A percentile compares a stretch with the other conserved stretches of the same genome.
Evolutionary conservation across 1,284 basidiomycete genomes (phyloP).

Genomic region (Trametes sp.): DNA sequence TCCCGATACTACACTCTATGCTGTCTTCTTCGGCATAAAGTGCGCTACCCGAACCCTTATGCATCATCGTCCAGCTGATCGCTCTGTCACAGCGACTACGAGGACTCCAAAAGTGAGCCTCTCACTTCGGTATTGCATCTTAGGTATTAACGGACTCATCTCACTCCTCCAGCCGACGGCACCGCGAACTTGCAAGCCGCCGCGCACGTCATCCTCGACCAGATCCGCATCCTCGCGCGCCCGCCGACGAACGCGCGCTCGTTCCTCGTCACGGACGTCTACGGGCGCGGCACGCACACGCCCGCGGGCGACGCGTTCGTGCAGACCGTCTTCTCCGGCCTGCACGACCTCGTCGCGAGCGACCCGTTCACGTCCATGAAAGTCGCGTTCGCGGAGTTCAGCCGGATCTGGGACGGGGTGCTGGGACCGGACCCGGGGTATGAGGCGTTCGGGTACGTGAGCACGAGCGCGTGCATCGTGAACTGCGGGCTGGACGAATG

Average conservation of each 20-base stretch:
- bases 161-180: conserved; percentile 39
- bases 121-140: background rate
- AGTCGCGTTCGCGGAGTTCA: conserved; percentile 41
- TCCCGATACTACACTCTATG: conserved; percentile 44
- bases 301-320: conserved; percentile 42
- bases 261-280: conserved; percentile 45
- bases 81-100: conserved; percentile 36
- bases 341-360: conserved; percentile 31
- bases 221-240: conserved; percentile 41
- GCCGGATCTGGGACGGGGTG: conserved; percentile 43
- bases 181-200: conserved; percentile 43
- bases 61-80: background rate
- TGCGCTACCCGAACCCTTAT: conserved; percentile 24
- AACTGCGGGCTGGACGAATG: conserved; percentile 30
- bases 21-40: conserved; percentile 50
- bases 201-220: conserved; percentile 44
- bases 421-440: conserved; percentile 39
- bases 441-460: conserved; percentile 44
- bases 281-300: conserved; percentile 39
- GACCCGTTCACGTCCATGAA: conserved; percentile 19
- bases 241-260: conserved; percentile 41
- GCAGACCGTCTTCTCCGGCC: conserved; percentile 39
- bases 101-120: conserved; percentile 38
- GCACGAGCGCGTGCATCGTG: conserved; percentile 37
- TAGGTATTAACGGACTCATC: background rate